Evolutionary conservation across 208 protist species (phyloP).

Genomic region (Wallacemonas sp.): DNA sequence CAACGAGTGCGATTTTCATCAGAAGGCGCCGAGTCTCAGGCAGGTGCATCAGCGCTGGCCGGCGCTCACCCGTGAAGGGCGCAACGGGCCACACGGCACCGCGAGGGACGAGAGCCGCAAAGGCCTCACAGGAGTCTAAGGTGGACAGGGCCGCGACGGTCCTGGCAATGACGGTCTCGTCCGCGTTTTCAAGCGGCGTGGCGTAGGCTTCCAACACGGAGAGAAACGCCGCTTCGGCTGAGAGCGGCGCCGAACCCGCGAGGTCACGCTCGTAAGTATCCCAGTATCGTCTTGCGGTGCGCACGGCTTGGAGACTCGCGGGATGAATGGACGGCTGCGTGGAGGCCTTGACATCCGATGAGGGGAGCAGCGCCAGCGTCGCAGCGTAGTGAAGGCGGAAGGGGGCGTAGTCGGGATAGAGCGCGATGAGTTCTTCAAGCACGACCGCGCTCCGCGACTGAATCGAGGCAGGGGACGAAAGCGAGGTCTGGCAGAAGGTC

Average conservation of each 20-base stretch:
- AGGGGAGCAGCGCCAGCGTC: conserved; percentile 16
- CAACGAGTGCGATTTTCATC: conserved; percentile 8
- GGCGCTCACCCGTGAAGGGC: neutral
- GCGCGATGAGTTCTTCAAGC: conserved; percentile 85
- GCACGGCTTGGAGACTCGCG: conserved; percentile 9
- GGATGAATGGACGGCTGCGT: neutral
- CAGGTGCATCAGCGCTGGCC: neutral
- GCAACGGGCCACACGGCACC: conserved; percentile 16
- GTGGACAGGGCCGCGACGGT: neutral
- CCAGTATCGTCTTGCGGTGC: neutral
- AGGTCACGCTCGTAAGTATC: neutral
- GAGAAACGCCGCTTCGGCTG: conserved; percentile 30
- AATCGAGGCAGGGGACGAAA: conserved; percentile 27
- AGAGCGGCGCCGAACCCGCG: neutral
- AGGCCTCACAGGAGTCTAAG: neutral
- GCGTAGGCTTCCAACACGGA: conserved; percentile 48
- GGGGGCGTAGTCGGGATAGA: conserved; percentile 56
- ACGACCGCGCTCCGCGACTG: conserved; percentile 46
- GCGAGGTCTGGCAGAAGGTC: conserved; percentile 55
- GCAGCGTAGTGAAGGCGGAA: conserved; percentile 75
- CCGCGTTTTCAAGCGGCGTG: neutral
- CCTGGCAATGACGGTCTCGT: neutral
- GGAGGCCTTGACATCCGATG: neutral
- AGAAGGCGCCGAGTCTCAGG: neutral
- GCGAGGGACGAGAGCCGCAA: conserved; percentile 1